A percentile compares a stretch with the other conserved stretches of the same genome.
Evolutionary conservation across 139 green algal genomes (phyloP).

Genomic region (Ulvella scutata): DNA sequence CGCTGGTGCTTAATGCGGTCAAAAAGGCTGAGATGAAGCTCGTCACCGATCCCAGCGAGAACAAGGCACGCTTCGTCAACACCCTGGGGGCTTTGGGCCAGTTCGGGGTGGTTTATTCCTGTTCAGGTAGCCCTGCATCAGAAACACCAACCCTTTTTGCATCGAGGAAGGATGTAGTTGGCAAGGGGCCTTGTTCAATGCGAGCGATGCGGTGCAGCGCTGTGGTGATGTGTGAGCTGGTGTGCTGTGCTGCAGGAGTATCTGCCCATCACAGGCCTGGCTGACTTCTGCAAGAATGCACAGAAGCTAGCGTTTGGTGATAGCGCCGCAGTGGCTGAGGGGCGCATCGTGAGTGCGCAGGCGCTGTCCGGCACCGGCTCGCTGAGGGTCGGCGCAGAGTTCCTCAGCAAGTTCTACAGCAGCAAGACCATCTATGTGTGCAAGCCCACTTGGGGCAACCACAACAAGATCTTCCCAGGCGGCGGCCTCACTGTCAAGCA

Average conservation of each 20-base stretch:
- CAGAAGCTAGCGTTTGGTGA: conserved; percentile 53
- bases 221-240: not conserved
- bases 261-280: conserved; percentile 57
- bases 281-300: conserved; percentile 47
- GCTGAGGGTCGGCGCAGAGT: conserved; percentile 55
- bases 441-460: conserved; percentile 65
- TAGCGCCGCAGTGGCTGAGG: conserved; percentile 19
- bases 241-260: conserved; percentile 60
- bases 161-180: not conserved
- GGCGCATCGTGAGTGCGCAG: conserved; percentile 50
- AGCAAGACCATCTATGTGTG: conserved; percentile 47
- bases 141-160: not conserved
- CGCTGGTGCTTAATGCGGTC: conserved; percentile 37
- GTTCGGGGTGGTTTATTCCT: not conserved
- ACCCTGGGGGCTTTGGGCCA: not conserved
- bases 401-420: conserved; percentile 44
- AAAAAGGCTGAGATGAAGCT: conserved; percentile 9
- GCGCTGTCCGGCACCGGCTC: conserved; percentile 56
- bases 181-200: not conserved
- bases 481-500: conserved; percentile 16
- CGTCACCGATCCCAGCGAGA: conserved; percentile 7
- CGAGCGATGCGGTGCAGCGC: not conserved
- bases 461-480: conserved; percentile 66
- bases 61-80: conserved; percentile 11
- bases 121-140: not conserved